Conservation (phyloP, 805 yeast genomes). For the Lachancea lanzarotensis region DNA sequence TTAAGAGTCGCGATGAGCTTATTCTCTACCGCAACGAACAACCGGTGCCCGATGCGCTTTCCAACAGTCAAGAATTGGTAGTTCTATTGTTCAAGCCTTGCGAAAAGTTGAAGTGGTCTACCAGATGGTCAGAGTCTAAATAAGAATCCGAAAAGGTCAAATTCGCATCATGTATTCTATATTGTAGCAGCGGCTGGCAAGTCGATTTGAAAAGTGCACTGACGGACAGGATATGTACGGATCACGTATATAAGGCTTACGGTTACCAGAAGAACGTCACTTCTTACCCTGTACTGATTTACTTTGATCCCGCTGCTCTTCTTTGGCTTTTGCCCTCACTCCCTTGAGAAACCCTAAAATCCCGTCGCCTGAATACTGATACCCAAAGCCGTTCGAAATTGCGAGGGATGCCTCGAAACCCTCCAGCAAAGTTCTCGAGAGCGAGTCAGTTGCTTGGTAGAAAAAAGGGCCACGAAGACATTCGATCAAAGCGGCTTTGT, state of each 20-base stretch:
- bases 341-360: conserved; percentile 8
- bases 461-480: conserved; percentile 11
- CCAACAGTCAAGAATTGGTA: conserved; percentile 39
- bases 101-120: conserved; percentile 59
- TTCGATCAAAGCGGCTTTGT: conserved; percentile 8
- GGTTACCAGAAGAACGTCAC: not conserved
- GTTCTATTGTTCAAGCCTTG: conserved; percentile 89
- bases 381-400: conserved; percentile 8
- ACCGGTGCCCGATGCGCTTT: conserved; percentile 53
- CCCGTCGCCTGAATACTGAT: conserved; percentile 8
- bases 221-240: too few species aligned
- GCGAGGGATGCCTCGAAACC: conserved; percentile 7
- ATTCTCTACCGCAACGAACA: conserved; percentile 49
- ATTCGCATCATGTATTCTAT: too few species aligned
- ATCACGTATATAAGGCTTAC: not conserved
- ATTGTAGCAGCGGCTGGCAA: too few species aligned
- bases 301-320: conserved; percentile 1
- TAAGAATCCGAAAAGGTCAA: not conserved
- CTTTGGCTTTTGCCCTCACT: conserved; percentile 7
- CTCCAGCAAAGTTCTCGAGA: conserved; percentile 7
- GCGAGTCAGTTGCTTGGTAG: conserved; percentile 7
- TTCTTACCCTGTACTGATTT: not conserved
- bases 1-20: conserved; percentile 43
- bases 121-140: conserved; percentile 52
- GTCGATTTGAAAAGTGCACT: too few species aligned